Base-by-base conservation (phyloP, 441 rosid species). In the Gossypium schwendimanii region DNA sequence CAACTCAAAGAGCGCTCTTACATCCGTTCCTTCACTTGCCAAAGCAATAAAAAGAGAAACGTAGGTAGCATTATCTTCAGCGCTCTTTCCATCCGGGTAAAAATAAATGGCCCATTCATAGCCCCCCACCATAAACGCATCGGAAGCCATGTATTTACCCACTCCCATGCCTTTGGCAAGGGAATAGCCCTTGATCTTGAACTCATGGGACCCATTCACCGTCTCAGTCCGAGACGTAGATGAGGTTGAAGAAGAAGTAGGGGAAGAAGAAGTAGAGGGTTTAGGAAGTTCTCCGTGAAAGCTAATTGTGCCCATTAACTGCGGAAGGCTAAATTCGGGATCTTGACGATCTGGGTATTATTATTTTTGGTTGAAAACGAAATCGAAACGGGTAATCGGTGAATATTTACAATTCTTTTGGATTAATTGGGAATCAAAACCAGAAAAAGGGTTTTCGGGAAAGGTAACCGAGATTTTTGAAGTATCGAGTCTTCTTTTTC, bases 51-150 rank as follows among this genome's bases (percentile, higher is more conserved):
- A 96, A 44, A 93, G 75, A 50, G 99, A 96, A 18, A 96, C 96
- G 69, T 90, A 87, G 0, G 87, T 67, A 0, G 96, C 87, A 71
- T 90, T 88, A 78, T 96, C 97, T 82, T 96, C 99, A 2, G 79
- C 77, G 86, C 94, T 93, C 86, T 96, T 96, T 17, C 99, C 99
- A 70, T 95, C 99, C 1, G 98, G 99, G 60, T 96, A 96, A 73
- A 96, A 96, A 75, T 93, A 96, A 70, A 96, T 76, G 1, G 98
- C 98, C 99, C 99, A 96, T 53, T 87, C 87, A 74, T 90, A 90
- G 6, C 97, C 99, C 12, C 97, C 98, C 6, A 96, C 87, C 45
- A 75, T 58, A 77, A 96, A 96, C 18, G 89, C 89, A n/a, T 91
- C 97, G 2, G 98, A 93, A 0, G 98, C 89, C 62, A 87, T 78